A percentile compares a stretch with the other conserved stretches of the same genome.
phyloP scores from a whole-genome alignment of 352 stramenopile species.

The Pythium myriotylum region DNA sequence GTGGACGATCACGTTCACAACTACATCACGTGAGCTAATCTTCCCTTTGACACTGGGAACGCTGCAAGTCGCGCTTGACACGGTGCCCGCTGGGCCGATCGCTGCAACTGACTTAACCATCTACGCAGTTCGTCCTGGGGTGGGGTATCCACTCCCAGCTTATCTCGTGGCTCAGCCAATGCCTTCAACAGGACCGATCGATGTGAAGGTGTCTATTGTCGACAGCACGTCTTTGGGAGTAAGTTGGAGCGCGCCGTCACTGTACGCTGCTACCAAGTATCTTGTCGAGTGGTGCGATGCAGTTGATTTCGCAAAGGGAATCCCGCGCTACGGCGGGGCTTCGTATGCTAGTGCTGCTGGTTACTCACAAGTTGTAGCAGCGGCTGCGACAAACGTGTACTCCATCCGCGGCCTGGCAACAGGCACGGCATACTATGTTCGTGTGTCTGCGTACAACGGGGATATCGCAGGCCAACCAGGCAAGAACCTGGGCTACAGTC shows the following conservation, averaged over 20 bases:
- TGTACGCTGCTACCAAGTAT: slow-evolving; percentile 59
- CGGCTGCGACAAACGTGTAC: slow-evolving; percentile 44
- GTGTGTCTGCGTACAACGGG: slow-evolving; percentile 90
- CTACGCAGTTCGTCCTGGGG: slow-evolving; percentile 35
- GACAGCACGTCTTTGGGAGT: slow-evolving; percentile 66
- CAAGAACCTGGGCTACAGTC: slow-evolving; percentile 57
- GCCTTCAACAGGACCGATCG: slow-evolving; percentile 47
- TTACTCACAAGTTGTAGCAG: slow-evolving; percentile 52
- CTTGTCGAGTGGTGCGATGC: slow-evolving; percentile 81
- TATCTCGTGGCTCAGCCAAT: slow-evolving; percentile 46
- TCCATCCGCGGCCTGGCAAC: slow-evolving; percentile 82
- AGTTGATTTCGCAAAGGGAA: slow-evolving; percentile 38
- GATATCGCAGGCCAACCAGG: slow-evolving; percentile 28
- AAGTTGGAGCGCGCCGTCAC: slow-evolving; percentile 49
- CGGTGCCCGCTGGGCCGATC: slow-evolving; percentile 23
- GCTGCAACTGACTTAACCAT: slow-evolving; percentile 27
- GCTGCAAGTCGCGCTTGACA: slow-evolving; percentile 37
- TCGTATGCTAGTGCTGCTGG: slow-evolving; percentile 52
- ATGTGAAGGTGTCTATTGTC: slow-evolving; percentile 63
- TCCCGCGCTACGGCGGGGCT: slow-evolving; percentile 30
- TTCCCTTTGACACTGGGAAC: slow-evolving; percentile 50
- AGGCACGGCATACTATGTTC: slow-evolving; percentile 85
- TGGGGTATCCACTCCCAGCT: slow-evolving; percentile 22
- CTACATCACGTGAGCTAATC: slow-evolving; percentile 47
- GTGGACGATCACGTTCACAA: slow-evolving; percentile 83